Conservation (phyloP, 1,284 basidiomycete genomes). For the Puccinia polysora region DNA sequence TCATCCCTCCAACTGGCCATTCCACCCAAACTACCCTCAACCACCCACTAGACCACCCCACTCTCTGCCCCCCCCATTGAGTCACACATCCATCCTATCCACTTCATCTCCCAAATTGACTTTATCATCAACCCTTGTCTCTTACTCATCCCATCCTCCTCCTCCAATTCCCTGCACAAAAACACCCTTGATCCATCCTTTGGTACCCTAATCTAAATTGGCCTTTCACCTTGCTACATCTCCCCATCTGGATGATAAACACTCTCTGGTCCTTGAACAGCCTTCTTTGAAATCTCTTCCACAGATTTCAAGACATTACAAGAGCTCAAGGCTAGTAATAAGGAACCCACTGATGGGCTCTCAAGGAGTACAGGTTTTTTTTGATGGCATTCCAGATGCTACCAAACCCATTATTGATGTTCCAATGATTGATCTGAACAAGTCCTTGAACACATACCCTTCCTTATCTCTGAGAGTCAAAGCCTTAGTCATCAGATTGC, state of each 20-base stretch:
- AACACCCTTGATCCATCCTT: slow-evolving; percentile 27
- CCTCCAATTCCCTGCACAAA: background rate
- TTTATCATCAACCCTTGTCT: slow-evolving; percentile 7
- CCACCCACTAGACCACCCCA: background rate
- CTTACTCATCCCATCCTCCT: slow-evolving; percentile 13
- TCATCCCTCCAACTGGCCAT: background rate
- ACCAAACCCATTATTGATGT: background rate
- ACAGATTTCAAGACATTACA: slow-evolving; percentile 12
- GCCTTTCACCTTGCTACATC: background rate
- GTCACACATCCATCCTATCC: background rate
- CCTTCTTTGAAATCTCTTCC: slow-evolving; percentile 12
- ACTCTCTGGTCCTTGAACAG: background rate
- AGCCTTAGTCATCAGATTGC: background rate
- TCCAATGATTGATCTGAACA: slow-evolving; percentile 21
- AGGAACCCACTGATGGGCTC: background rate
- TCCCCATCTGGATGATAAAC: background rate
- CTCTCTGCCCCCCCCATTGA: background rate
- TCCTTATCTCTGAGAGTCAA: slow-evolving; percentile 16
- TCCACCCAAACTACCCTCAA: background rate
- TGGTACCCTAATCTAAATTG: background rate
- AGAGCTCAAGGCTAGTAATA: background rate
- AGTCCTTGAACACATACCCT: slow-evolving; percentile 20
- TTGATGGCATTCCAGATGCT: background rate
- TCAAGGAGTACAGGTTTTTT: background rate
- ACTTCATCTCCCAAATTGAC: slow-evolving; percentile 2